Evolutionary conservation across 768 basidiomycete genomes (phyloP).

Genomic region (Podaxis pistillaris): DNA sequence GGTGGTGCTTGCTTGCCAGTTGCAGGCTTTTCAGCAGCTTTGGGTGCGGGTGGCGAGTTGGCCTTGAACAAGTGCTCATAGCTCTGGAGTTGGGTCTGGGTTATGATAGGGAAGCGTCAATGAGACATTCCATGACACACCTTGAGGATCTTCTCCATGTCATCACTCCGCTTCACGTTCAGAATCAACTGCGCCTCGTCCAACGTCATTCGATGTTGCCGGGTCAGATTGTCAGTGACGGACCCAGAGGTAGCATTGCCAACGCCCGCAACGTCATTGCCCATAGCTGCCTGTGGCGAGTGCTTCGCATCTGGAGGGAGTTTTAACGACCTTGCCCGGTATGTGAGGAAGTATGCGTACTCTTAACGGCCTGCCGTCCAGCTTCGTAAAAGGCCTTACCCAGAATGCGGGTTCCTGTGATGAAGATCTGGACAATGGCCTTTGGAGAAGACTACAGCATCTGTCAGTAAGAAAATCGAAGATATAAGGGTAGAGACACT

Average conservation of each 20-base stretch:
- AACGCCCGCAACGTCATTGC: constrained; percentile 69
- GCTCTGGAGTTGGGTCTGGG: constrained; percentile 47
- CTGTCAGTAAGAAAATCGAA: background rate
- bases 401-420: constrained; percentile 77
- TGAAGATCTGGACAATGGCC: constrained; percentile 73
- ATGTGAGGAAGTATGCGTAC: constrained; percentile 44
- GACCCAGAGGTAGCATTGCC: constrained; percentile 75
- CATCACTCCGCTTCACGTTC: constrained; percentile 77
- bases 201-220: constrained; percentile 87
- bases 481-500: background rate
- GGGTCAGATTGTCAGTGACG: constrained; percentile 75
- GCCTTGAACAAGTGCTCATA: constrained; percentile 93
- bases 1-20: constrained; percentile 43
- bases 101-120: background rate
- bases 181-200: constrained; percentile 94
- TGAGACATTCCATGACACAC: constrained; percentile 36
- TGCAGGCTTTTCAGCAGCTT: constrained; percentile 47
- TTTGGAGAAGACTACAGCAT: constrained; percentile 71
- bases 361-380: constrained; percentile 88
- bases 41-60: constrained; percentile 66
- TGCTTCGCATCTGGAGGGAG: constrained; percentile 72
- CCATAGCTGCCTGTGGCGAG: constrained; percentile 67
- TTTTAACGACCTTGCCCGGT: background rate
- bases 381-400: constrained; percentile 93
- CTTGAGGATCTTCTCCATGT: constrained; percentile 68